phyloP scores from a whole-genome alignment of 768 basidiomycete genomes.

The Mycena filopes region DNA sequence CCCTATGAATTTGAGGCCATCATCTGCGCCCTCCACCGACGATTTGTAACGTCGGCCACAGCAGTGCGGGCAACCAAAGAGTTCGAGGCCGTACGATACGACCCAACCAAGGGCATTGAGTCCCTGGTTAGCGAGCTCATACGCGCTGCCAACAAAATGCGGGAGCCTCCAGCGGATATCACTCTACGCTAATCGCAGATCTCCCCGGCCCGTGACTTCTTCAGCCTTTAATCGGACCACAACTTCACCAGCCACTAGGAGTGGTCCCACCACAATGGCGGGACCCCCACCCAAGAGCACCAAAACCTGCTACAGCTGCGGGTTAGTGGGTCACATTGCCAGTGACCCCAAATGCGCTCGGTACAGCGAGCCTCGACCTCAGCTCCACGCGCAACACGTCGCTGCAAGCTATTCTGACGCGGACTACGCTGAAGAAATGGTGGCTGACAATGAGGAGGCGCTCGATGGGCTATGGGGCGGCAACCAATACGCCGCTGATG shows the following conservation, averaged over 20 bases:
- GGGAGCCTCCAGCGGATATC: neutral
- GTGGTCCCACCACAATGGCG: neutral
- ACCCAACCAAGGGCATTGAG: neutral
- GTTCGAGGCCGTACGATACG: neutral
- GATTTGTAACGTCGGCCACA: no score
- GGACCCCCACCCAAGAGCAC: neutral
- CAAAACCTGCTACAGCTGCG: conserved; percentile 3
- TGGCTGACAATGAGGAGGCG: neutral
- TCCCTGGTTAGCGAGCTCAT: neutral
- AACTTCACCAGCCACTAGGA: neutral
- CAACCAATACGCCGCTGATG: neutral
- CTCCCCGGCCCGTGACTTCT: no score
- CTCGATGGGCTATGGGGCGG: neutral
- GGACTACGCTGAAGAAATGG: neutral
- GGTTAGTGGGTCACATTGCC: neutral
- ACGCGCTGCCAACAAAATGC: neutral
- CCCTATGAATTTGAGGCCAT: no score
- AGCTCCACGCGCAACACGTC: neutral
- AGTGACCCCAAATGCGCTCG: neutral
- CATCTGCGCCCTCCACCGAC: no score
- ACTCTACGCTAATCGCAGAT: no score
- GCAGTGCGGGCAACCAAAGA: no score
- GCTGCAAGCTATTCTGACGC: neutral
- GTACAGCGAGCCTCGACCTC: neutral
- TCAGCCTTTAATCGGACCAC: no score